Evolutionary conservation across 2,329 filamentous ascomycete species (phyloP).

Genomic region (Penicillium polonicum): DNA sequence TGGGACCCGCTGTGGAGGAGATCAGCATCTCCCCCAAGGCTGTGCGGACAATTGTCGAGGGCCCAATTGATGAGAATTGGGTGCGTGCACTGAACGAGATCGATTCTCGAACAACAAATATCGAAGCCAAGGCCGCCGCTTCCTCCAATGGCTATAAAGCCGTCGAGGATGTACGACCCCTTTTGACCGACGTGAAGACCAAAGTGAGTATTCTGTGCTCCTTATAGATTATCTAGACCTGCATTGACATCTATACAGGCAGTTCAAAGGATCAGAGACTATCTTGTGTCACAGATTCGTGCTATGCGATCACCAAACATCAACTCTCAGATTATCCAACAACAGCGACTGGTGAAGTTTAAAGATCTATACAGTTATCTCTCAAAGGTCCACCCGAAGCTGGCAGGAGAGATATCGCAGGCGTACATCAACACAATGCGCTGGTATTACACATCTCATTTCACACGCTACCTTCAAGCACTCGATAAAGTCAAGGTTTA

Average conservation of each 20-base stretch:
- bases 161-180: constrained; percentile 75
- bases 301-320: constrained; percentile 91
- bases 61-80: constrained; percentile 87
- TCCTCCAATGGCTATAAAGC: constrained; percentile 68
- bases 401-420: constrained; percentile 85
- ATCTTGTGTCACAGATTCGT: constrained; percentile 91
- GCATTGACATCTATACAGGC: constrained; percentile 53
- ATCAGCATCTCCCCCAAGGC: constrained; percentile 81
- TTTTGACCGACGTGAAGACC: constrained; percentile 78
- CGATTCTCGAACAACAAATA: constrained; percentile 70
- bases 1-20: constrained; percentile 88
- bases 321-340: constrained; percentile 95
- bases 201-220: constrained; percentile 56
- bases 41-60: constrained; percentile 82
- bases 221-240: background rate
- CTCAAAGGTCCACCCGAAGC: constrained; percentile 73
- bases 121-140: constrained; percentile 65
- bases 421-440: constrained; percentile 98
- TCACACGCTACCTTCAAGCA: constrained; percentile 79
- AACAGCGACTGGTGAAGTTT: constrained; percentile 84
- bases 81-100: constrained; percentile 78
- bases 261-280: constrained; percentile 90
- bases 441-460: constrained; percentile 95
- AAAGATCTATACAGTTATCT: constrained; percentile 87
- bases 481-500: constrained; percentile 84